Base-by-base conservation (phyloP, 2,329 filamentous ascomycete species). In the Penicillium sp. region DNA sequence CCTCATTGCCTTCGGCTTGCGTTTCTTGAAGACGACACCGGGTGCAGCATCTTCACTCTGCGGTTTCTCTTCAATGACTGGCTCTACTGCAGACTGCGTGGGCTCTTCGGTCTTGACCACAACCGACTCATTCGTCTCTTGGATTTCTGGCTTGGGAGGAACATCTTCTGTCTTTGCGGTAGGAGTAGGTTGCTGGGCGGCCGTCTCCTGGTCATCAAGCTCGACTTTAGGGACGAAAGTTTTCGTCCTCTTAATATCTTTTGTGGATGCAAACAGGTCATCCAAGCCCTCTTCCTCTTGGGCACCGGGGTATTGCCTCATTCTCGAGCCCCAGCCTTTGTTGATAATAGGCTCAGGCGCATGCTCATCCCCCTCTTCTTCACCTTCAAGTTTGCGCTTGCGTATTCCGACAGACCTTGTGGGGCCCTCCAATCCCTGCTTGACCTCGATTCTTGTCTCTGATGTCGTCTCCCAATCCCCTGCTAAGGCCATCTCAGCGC, bases 401-500 rank as follows among this genome's bases (percentile, higher is more conserved):
- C 76, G 72, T 5, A 79, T 70, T 7, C 78, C 79, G 34, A 76
- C 64, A 47, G 75, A 78, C 34, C 74, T 63, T 23, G 58, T 59
- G 34, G 61, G 73, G 6, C 77, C 76, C 21, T 80, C 76, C 23
- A 66, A 63, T 33, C 65, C 72, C 15, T 73, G 72, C 11, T 80
- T 78, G 15, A 81, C 75, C 5, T 70, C 66, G 27, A 77, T 68
- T 23, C 67, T 65, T 31, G 66, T 75, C 62, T 79, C 80, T 44
- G 85, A 81, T 40, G 90, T 84, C 6, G 83, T 85, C 57, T 91
- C 86, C 93, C 93, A 99, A 52, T 96, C 90, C 33, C 94, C 91
- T 4, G 88, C 87, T 79, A 97, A 86, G 5, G 92, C 92, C 84
- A 97, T 86, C 58, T 94, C 90, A 2, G 83, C 81, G 58, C 91